These are phyloP conservation scores for Trametopsis cervina DNA, from an alignment of 768 basidiomycete genomes.

Conservation along the genomic window DNA sequence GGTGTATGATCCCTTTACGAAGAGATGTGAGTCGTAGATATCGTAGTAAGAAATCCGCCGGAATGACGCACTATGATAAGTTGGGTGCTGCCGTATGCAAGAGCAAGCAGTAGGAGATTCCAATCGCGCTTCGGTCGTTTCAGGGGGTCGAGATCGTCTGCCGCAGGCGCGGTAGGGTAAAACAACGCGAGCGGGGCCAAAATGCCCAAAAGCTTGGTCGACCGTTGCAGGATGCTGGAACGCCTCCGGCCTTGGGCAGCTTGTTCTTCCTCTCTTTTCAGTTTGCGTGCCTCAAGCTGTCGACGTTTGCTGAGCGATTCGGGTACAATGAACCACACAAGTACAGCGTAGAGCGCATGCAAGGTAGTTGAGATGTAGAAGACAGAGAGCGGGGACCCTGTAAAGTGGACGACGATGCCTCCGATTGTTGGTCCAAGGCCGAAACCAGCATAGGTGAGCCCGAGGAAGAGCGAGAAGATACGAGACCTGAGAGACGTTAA, in stretches of 20 bases:
- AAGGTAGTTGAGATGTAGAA: conserved; percentile 60
- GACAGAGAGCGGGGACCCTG: conserved; percentile 49
- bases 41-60: too few relatives aligned
- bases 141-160: conserved; percentile 28
- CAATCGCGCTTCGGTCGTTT: conserved; percentile 47
- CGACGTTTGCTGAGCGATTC: conserved; percentile 62
- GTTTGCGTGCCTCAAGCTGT: conserved; percentile 34
- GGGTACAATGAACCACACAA: conserved; percentile 59
- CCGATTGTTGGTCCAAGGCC: conserved; percentile 74
- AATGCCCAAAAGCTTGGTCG: conserved; percentile 49
- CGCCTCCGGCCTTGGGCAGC: conserved; percentile 14
- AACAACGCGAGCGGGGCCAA: conserved; percentile 68
- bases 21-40: too few relatives aligned
- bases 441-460: conserved; percentile 65
- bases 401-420: conserved; percentile 51
- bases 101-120: conserved; percentile 52
- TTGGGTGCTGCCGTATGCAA: conserved; percentile 40
- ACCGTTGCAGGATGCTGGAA: conserved; percentile 20
- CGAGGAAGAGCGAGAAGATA: conserved; percentile 56
- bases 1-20: conserved; percentile 45
- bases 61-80: conserved; percentile 39
- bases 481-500: conserved; percentile 49
- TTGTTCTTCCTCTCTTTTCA: conserved; percentile 30
- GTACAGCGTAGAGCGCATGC: conserved; percentile 41
- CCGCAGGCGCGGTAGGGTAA: conserved; percentile 32